phyloP scores from a whole-genome alignment of 805 yeast genomes.

The Metschnikowia similis region DNA sequence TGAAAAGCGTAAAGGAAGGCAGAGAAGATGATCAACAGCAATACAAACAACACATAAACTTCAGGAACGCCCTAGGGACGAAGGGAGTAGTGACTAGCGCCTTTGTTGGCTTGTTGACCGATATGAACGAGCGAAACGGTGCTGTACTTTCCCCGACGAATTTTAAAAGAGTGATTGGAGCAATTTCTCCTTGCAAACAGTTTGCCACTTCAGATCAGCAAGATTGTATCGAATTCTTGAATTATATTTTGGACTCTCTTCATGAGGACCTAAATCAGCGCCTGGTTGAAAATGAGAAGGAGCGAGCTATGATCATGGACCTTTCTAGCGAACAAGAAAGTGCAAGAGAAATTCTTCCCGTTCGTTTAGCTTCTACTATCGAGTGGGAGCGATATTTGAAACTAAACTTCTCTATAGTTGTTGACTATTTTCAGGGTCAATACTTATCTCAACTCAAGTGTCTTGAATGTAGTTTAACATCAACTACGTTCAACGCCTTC shows the following conservation, averaged over 20 bases:
- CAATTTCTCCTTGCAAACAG: constrained; percentile 52
- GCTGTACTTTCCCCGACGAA: constrained; percentile 53
- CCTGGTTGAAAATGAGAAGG: constrained; percentile 24
- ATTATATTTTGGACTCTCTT: constrained; percentile 66
- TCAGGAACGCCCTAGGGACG: constrained; percentile 71
- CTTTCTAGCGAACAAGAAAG: constrained; percentile 59
- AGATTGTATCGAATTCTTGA: constrained; percentile 80
- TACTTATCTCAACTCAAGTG: constrained; percentile 76
- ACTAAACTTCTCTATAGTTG: constrained; percentile 73
- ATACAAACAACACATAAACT: constrained; percentile 65
- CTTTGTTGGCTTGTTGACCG: constrained; percentile 56
- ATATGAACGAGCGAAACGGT: constrained; percentile 48
- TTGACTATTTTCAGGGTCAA: constrained; percentile 86
- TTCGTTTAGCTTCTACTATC: constrained; percentile 76
- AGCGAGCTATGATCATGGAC: constrained; percentile 41
- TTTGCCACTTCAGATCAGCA: constrained; percentile 73
- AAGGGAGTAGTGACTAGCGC: constrained; percentile 71
- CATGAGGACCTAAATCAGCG: constrained; percentile 84
- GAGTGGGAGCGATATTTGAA: constrained; percentile 90
- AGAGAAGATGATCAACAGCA: constrained; percentile 30
- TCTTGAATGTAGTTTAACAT: constrained; percentile 64
- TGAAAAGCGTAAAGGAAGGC: constrained; percentile 19
- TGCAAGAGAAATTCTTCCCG: constrained; percentile 64
- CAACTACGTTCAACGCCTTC: constrained; percentile 84
- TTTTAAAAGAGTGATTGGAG: constrained; percentile 66